A percentile compares a stretch with the other conserved stretches of the same genome.
phyloP scores from a whole-genome alignment of 495 filamentous ascomycete species.

The Daldinia vernicosa region DNA sequence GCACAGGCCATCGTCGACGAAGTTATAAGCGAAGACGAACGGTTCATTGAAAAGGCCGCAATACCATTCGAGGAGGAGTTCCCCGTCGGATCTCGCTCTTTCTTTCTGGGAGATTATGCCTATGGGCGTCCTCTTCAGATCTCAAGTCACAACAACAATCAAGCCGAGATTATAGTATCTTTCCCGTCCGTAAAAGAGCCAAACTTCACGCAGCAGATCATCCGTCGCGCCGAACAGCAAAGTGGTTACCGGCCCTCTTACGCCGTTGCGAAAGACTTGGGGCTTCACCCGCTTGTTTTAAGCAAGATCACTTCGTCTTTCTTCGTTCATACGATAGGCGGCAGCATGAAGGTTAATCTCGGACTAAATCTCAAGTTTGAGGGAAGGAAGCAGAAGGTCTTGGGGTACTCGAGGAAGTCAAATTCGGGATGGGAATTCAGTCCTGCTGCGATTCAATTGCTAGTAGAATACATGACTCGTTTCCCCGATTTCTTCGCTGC shows the following conservation, averaged over 20 bases:
- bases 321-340: slow-evolving; percentile 78
- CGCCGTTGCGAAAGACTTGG: slow-evolving; percentile 80
- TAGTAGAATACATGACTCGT: slow-evolving; percentile 86
- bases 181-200: slow-evolving; percentile 73
- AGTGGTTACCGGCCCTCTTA: slow-evolving; percentile 87
- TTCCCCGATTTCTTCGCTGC: slow-evolving; percentile 96
- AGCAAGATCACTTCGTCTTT: slow-evolving; percentile 97
- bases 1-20: slow-evolving; percentile 89
- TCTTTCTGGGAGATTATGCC: slow-evolving; percentile 96
- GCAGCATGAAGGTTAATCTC: slow-evolving; percentile 76
- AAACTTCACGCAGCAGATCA: slow-evolving; percentile 82
- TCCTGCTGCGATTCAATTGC: slow-evolving; percentile 78
- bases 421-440: slow-evolving; percentile 95
- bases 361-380: slow-evolving; percentile 98
- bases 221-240: slow-evolving; percentile 67
- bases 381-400: slow-evolving; percentile 90
- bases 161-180: slow-evolving; percentile 78
- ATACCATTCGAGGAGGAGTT: slow-evolving; percentile 92
- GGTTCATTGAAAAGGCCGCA: slow-evolving; percentile 89
- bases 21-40: slow-evolving; percentile 88
- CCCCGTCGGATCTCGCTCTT: slow-evolving; percentile 78
- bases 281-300: slow-evolving; percentile 83
- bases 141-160: slow-evolving; percentile 74
- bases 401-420: slow-evolving; percentile 90
- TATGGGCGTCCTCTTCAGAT: slow-evolving; percentile 91